phyloP scores from a whole-genome alignment of 2,329 filamentous ascomycete species.

The Monosporascus sp. region DNA sequence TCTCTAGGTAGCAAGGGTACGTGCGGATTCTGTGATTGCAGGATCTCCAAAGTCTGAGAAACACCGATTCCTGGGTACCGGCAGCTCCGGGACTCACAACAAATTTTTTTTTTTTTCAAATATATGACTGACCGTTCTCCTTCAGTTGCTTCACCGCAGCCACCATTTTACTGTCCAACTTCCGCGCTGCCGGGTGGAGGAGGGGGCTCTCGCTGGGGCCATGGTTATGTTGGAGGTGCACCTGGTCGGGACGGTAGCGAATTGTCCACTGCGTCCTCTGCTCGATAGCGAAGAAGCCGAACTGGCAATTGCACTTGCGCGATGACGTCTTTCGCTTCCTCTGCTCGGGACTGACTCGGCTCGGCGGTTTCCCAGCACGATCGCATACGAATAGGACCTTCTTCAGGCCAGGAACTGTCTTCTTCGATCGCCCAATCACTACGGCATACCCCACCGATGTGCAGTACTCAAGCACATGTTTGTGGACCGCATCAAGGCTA shows the following conservation, averaged over 20 bases:
- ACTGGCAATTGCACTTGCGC: conserved; percentile 63
- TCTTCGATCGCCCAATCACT: conserved; percentile 63
- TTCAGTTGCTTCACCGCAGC: conserved; percentile 62
- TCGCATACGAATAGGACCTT: conserved; percentile 65
- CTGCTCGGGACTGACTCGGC: conserved; percentile 56
- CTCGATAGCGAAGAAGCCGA: conserved; percentile 66
- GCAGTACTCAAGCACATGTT: conserved; percentile 59
- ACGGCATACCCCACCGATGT: conserved; percentile 64
- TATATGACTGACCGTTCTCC: conserved; percentile 51
- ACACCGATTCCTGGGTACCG: conserved; percentile 52
- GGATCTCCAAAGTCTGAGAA: conserved; percentile 59
- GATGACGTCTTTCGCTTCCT: conserved; percentile 63
- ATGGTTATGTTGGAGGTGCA: conserved; percentile 59
- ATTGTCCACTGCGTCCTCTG: conserved; percentile 63
- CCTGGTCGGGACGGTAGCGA: conserved; percentile 54
- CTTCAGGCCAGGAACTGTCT: conserved; percentile 61
- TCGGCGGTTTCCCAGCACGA: conserved; percentile 57
- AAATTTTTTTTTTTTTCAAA: background rate
- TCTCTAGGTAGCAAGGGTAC: conserved; percentile 59
- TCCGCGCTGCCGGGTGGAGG: conserved; percentile 60
- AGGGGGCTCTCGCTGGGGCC: conserved; percentile 61
- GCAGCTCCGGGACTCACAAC: conserved; percentile 25
- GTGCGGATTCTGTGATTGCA: conserved; percentile 59
- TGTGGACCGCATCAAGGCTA: conserved; percentile 60
- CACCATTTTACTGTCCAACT: conserved; percentile 63